Evolutionary conservation across 225 moss, liverwort and hornwort genomes (phyloP), one percentile per base, ranked within the genome.

Genomic region (Ulota crispa): DNA sequence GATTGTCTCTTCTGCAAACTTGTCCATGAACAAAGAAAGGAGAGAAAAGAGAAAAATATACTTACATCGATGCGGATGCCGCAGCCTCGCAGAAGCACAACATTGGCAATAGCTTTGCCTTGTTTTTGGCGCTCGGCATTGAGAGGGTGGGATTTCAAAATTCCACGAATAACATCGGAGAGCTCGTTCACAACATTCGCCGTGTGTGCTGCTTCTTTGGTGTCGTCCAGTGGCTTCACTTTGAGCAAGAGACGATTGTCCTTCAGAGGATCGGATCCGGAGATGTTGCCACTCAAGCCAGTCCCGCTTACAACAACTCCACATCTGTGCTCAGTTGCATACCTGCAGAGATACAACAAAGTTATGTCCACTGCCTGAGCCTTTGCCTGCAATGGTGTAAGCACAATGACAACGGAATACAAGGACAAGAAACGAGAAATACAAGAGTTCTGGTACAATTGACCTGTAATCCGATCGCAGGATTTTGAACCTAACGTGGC

Each of bases 321-420:
- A 89, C 96, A 96, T 82, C 96, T 89, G 84, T 96, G 96, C 82
- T 96, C 96, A 42, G 96, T 96, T 50, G 96, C 96, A 85, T 96
- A 96, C 74, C 94, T 96, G 92, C 52, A 15, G 15, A 75, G 60
- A 60, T 77, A 70, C 72, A 62, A 0, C 76, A 62, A 75, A 13
- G 14, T 21, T 42, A 65, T n/a, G n/a, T 43, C 27, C 26, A 69
- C 8, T 43, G 16, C 43, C 43, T 26, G 4, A 69, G 16, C 45
- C 28, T 9, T 11, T 2, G 4, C 23, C 65, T 65, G 65, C 65
- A 36, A 36, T 37, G n/a, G n/a, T 9, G 36, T 23, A 65, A 65
- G 6, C 2, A 28, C 30, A 65, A 32, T 19, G 31, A 31, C 16
- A 64, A 61, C 12, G 41, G 41, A 26, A 42, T 6, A 24, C 42